phyloP scores from a whole-genome alignment of 73 alveolate species.

The Tetrahymena thermophila region DNA sequence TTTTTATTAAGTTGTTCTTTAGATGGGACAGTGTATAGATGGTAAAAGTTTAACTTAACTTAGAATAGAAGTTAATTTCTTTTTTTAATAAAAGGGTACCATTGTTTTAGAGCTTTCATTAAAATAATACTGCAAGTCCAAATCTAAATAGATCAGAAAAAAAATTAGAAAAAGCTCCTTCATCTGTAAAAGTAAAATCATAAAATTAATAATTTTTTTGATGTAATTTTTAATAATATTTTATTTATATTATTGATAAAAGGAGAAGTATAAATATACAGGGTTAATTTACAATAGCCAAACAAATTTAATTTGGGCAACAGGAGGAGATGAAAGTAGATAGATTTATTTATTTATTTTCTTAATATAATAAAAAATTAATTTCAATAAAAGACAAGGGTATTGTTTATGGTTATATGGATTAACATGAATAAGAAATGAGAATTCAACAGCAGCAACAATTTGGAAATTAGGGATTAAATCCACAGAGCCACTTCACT shows the following conservation, averaged over 20 bases:
- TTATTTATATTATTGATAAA: conserved; percentile 5
- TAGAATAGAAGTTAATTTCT: neutral
- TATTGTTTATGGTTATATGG: neutral
- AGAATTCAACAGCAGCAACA: neutral
- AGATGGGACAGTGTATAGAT: conserved; percentile 72
- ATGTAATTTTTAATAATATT: conserved; percentile 47
- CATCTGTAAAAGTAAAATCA: conserved; percentile 43
- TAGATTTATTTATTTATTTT: conserved; percentile 27
- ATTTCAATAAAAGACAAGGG: neutral
- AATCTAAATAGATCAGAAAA: conserved; percentile 44
- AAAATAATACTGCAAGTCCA: conserved; percentile 37
- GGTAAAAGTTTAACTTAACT: neutral
- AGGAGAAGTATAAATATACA: conserved; percentile 37
- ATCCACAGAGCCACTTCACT: neutral
- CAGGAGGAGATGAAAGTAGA: conserved; percentile 63
- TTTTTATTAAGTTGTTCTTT: conserved; percentile 64
- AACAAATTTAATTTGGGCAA: conserved; percentile 51
- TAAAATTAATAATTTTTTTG: conserved; percentile 37
- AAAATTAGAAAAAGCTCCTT: conserved; percentile 50
- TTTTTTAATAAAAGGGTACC: neutral
- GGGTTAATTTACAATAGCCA: conserved; percentile 29
- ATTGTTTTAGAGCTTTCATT: conserved; percentile 8
- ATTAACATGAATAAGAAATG: neutral
- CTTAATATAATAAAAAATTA: neutral
- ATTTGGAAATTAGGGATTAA: neutral